Percentiles rank a stretch among this genome's conserved stretches.
phyloP scores from a whole-genome alignment of 345 rosid genomes.

The Eucalyptus victrix region DNA sequence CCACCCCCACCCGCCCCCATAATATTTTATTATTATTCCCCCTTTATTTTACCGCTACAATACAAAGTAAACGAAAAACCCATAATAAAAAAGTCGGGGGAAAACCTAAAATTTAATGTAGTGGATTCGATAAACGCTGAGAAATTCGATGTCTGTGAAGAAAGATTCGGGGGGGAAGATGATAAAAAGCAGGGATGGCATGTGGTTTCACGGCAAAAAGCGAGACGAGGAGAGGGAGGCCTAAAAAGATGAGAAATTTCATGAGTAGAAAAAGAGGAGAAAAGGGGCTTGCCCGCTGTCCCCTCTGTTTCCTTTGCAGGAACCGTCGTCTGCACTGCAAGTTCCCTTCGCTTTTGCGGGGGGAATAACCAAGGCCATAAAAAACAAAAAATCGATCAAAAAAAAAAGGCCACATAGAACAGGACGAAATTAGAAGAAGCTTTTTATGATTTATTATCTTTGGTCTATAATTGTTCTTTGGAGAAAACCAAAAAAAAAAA shows the following conservation, averaged over 20 bases:
- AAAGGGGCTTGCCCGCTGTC: background rate
- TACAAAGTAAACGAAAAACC: background rate
- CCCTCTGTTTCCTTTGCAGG: background rate
- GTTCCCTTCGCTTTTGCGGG: background rate
- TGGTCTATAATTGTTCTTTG: background rate
- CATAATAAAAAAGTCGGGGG: background rate
- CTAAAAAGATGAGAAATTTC: slow-evolving; percentile 15
- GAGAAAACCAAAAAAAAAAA: background rate
- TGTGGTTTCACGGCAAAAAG: background rate
- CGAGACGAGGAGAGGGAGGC: background rate
- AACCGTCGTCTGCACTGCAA: background rate
- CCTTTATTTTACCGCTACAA: background rate
- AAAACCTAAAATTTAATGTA: background rate
- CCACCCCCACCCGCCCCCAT: background rate
- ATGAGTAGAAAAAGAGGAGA: background rate
- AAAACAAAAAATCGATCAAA: background rate
- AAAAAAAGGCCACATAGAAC: no score
- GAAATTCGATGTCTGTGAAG: background rate
- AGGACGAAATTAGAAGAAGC: background rate
- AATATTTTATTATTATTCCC: background rate
- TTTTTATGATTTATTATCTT: background rate
- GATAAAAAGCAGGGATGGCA: background rate
- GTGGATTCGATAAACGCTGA: background rate
- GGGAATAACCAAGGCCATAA: background rate
- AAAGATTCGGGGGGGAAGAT: background rate